Evolutionary conservation across 2,329 filamentous ascomycete species (phyloP), one percentile per base, ranked within the genome.

Genomic region (Aspergillus vadensis): DNA sequence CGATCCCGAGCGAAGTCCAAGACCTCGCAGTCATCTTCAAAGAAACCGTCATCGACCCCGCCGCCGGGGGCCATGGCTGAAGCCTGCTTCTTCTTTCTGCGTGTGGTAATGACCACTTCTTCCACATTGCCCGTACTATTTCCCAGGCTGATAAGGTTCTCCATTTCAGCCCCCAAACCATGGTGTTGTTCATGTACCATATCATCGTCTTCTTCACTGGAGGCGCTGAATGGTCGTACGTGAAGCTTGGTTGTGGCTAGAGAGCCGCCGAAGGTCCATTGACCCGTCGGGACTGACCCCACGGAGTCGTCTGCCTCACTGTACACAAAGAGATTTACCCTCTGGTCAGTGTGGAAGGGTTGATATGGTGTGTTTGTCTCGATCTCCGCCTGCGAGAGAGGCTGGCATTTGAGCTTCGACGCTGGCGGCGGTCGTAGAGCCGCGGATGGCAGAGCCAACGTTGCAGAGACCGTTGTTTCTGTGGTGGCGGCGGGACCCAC

Each of bases 341-440:
- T 87, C 57, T 87, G 86, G 71, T 98, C 93, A 0, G 93, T 95
- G 74, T 98, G 94, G 79, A 98, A 97, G 1, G 95, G 94, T 70
- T 97, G 93, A 69, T 97, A 98, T 2, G 94, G 92, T 4, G 93
- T 91, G 71, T 94, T 97, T 1, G 94, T 97, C 72, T 99, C 95
- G 65, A 97, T 96, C 79, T 97, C 93, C 5, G 91, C 92, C 86
- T 93, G 73, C 79, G 90, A 73, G 78, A 91, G 76, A 81, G 89
- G 73, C 80, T 84, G 69, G 74, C 78, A 69, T 78, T 80, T 67
- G 65, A 69, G 53, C 70, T 72, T 65, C 65, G 69, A 68, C 70
- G 74, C 57, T 74, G 75, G 67, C 74, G 78, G 69, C 65, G 78
- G 62, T 79, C 81, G 63, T 81, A 80, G 58, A 25, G 60, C 69